Conservation (phyloP, 805 yeast species). For the Blastobotrys chiropterorum region DNA sequence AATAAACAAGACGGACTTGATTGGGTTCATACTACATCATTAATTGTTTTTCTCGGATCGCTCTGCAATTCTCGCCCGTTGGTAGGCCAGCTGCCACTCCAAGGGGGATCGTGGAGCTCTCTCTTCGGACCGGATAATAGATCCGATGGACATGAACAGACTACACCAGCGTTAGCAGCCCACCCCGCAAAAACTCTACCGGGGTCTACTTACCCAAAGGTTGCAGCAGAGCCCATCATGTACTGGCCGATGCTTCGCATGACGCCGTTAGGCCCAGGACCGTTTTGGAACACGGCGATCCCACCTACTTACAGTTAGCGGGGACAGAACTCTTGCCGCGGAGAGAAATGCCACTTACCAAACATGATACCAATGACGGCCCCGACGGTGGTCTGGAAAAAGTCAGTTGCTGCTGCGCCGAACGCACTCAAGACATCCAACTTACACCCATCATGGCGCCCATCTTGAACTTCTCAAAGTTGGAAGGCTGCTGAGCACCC, state of each 20-base stretch:
- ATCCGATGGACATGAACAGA: slow-evolving; percentile 92
- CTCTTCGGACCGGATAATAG: slow-evolving; percentile 38
- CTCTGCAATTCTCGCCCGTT: slow-evolving; percentile 18
- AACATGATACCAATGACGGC: slow-evolving; percentile 91
- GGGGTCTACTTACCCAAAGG: slow-evolving; percentile 57
- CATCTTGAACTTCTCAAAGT: slow-evolving; percentile 96
- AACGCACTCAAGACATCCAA: slow-evolving; percentile 14
- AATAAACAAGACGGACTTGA: too few relatives aligned
- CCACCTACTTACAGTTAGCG: slow-evolving; percentile 38
- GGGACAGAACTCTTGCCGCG: not conserved
- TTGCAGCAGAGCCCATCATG: slow-evolving; percentile 93
- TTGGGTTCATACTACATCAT: not conserved
- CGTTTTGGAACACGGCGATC: slow-evolving; percentile 79
- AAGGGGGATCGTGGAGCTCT: slow-evolving; percentile 21
- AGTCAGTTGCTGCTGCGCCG: not conserved
- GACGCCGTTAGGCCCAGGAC: slow-evolving; percentile 98
- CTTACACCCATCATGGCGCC: slow-evolving; percentile 92
- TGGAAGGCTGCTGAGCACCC: slow-evolving; percentile 50
- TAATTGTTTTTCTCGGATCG: slow-evolving; percentile 8
- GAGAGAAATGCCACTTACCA: slow-evolving; percentile 39
- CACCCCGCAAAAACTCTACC: not conserved
- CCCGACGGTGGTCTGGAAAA: slow-evolving; percentile 61
- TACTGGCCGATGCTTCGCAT: slow-evolving; percentile 96
- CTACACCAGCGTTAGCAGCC: slow-evolving; percentile 8
- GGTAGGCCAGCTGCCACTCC: slow-evolving; percentile 25